These are phyloP conservation scores for Globisporangium yorkense DNA, from an alignment of 352 stramenopile species.

Conservation along the genomic window DNA sequence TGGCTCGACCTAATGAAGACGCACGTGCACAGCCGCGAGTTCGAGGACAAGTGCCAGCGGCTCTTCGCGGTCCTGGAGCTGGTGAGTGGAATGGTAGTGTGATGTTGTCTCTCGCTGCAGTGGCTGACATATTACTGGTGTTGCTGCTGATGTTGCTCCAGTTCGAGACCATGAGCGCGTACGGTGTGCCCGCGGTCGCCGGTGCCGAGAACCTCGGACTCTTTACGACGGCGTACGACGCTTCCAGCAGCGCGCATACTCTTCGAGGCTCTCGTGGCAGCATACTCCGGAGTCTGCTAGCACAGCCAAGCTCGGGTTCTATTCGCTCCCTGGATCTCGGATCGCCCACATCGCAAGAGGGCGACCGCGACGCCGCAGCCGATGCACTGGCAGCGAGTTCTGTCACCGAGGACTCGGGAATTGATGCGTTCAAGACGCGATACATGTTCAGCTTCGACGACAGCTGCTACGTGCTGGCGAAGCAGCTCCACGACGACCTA, in stretches of 20 bases:
- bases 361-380: neutral
- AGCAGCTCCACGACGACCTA: conserved; percentile 50
- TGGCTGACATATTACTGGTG: conserved; percentile 1
- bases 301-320: conserved; percentile 16
- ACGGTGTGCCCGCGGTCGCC: conserved; percentile 53
- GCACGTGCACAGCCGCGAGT: conserved; percentile 26
- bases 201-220: conserved; percentile 51
- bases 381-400: neutral
- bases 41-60: conserved; percentile 41
- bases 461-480: conserved; percentile 46
- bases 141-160: conserved; percentile 8
- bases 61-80: conserved; percentile 61
- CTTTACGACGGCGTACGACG: conserved; percentile 32
- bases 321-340: conserved; percentile 10
- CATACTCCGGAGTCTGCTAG: conserved; percentile 37
- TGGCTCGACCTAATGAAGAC: conserved; percentile 40
- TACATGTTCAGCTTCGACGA: conserved; percentile 73
- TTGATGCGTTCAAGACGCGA: conserved; percentile 15
- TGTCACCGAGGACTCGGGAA: neutral
- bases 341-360: neutral
- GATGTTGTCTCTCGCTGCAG: no score
- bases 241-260: conserved; percentile 12
- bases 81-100: conserved; percentile 16
- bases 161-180: conserved; percentile 63
- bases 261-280: conserved; percentile 21